Evolutionary conservation across 495 filamentous ascomycete species (phyloP), one percentile per base, ranked within the genome.

Genomic region (Rhizodiscina lignyota): DNA sequence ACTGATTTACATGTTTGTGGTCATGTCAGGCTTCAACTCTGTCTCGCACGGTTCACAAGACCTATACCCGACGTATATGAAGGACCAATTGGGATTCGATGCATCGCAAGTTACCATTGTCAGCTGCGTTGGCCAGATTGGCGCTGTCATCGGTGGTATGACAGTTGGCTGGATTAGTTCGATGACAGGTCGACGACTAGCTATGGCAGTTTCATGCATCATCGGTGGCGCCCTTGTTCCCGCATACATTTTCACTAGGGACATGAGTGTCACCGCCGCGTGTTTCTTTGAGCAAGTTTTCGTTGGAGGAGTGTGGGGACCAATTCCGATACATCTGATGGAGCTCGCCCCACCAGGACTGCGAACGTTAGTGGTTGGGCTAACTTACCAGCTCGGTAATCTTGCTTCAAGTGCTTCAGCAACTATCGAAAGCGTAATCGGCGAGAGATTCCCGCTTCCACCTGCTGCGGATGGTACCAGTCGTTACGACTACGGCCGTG

Each of bases 41-140:
- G 52, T 49, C 26, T 55, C 54, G 13, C 62, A 64, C 32, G 59
- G 59, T 11, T 54, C 49, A 34, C 54, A 62, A 38, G 62, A 66
- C 47, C 51, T 66, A 15, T 66, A 61, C 35, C 57, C 60, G 12
- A 60, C 58, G 1, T 55, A 60, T 37, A 41, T 64, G 2, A 58
- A 54, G 22, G 45, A 56, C 23, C 50, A 63, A 38, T 49, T 55
- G 30, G 43, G 44, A 0, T 44, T 56, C 34, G 32, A 33, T 10
- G 30, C 58, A 3, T 53, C 51, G 2, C 34, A 56, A 0, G 46
- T 48, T 31, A 63, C 63, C 1, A 47, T 61, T 15, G 52, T 57
- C 21, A 56, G 51, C 0, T 54, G 60, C 2, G 47, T 58, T 5
- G 55, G 47, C 6, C 51, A 53, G 32, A 40, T 58, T 6, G 57